These are phyloP conservation scores for Scheffersomyces amazonensis DNA, from an alignment of 805 yeast species.

Conservation along the genomic window DNA sequence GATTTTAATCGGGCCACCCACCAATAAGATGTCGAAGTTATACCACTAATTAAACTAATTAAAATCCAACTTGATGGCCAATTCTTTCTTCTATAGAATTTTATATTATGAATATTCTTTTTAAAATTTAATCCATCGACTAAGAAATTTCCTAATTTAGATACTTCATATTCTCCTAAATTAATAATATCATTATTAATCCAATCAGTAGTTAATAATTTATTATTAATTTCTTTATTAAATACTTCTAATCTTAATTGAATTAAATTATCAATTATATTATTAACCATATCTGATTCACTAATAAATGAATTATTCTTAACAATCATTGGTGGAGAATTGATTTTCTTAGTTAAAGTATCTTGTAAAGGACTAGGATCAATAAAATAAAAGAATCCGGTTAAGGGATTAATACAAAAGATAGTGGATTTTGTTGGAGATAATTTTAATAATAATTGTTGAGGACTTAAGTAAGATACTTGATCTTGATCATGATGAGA, in stretches of 20 bases:
- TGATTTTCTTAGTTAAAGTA: slow-evolving; percentile 27
- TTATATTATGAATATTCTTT: slow-evolving; percentile 11
- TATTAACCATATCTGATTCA: slow-evolving; percentile 28
- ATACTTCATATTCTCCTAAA: slow-evolving; percentile 46
- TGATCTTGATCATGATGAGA: slow-evolving; percentile 9
- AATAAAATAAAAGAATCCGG: slow-evolving; percentile 38
- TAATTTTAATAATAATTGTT: slow-evolving; percentile 31
- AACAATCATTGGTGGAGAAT: slow-evolving; percentile 16
- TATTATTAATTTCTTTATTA: slow-evolving; percentile 49
- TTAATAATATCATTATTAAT: slow-evolving; percentile 52
- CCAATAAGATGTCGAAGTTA: slow-evolving; percentile 40
- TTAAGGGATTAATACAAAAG: slow-evolving; percentile 37
- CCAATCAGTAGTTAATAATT: slow-evolving; percentile 70
- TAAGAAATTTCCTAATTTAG: slow-evolving; percentile 34
- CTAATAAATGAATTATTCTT: slow-evolving; percentile 20
- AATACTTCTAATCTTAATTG: slow-evolving; percentile 49
- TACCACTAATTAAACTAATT: slow-evolving; percentile 37
- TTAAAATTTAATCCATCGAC: slow-evolving; percentile 17
- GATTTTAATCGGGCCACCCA: slow-evolving; percentile 53
- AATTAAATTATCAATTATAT: slow-evolving; percentile 34
- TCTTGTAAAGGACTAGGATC: slow-evolving; percentile 39
- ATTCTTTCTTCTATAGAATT: slow-evolving; percentile 46
- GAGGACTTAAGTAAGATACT: slow-evolving; percentile 21
- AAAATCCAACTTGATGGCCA: slow-evolving; percentile 62
- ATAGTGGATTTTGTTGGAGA: slow-evolving; percentile 30